Percentiles rank a stretch among this genome's conserved stretches.
Evolutionary conservation across 441 rosid species (phyloP).

Genomic region (Erodium moschatum): DNA sequence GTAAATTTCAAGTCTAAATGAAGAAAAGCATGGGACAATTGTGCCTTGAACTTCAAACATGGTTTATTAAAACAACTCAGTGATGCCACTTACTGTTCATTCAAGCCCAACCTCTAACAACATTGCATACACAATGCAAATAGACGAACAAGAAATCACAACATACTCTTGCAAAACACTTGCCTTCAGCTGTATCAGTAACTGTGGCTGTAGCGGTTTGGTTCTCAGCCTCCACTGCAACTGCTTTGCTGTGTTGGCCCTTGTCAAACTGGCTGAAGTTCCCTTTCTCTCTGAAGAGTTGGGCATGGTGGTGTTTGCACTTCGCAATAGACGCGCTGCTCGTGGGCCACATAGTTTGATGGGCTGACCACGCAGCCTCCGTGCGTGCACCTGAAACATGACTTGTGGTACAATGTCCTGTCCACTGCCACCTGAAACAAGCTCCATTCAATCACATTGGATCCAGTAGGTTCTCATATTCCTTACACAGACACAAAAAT

Average conservation of each 20-base stretch:
- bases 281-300: conserved; percentile 64
- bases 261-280: conserved; percentile 66
- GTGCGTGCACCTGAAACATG: conserved; percentile 62
- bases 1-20: background rate
- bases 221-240: conserved; percentile 21
- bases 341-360: conserved; percentile 58
- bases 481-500: background rate
- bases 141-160: background rate
- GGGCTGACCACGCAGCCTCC: conserved; percentile 67
- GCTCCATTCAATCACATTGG: background rate
- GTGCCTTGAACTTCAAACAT: conserved; percentile 12
- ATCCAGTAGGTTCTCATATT: background rate
- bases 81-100: conserved; percentile 14
- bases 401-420: conserved; percentile 52
- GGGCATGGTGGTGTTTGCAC: conserved; percentile 55
- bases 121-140: background rate
- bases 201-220: conserved; percentile 17
- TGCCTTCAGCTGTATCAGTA: conserved; percentile 15
- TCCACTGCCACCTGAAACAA: conserved; percentile 57
- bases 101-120: conserved; percentile 3
- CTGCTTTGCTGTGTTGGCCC: conserved; percentile 28
- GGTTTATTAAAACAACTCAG: conserved; percentile 19
- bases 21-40: conserved; percentile 11
- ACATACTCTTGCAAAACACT: conserved; percentile 18
- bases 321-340: conserved; percentile 47